Base-by-base conservation (phyloP, 2,329 filamentous ascomycete species). In the Aureobasidium pullulans region DNA sequence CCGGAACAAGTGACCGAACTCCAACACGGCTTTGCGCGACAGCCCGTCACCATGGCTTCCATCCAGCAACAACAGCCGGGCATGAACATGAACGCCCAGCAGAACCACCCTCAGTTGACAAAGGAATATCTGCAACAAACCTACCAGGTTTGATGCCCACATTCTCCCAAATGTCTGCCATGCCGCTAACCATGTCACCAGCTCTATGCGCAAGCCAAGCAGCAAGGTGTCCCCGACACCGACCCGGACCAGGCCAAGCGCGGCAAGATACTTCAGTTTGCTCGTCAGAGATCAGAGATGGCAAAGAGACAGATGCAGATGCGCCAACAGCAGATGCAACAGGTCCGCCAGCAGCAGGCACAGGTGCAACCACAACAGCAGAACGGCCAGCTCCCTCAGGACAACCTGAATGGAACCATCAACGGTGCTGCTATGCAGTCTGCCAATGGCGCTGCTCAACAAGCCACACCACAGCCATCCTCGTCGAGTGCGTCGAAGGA, bases 181-280 rank as follows among this genome's bases (percentile, higher is more conserved):
- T 31, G n/a, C 32, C 15, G 29, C 57, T 59, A 44, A 59, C 57
- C 16, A 10, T 19, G 19, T 32, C 29, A 8, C 47, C 68, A 96
- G 92, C 92, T 90, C 81, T 94, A 89, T 65, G 87, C 88, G 69
- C 84, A 89, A 72, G 91, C 97, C 88, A 94, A 93, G 75, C 83
- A 89, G 59, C 82, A 87, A 67, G 92, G 92, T 66, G 87, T 95
- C 29, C 84, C 89, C 43, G 81, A 85, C 60, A 87, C 82, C 60
- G 91, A 97, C 69, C 93, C 93, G 47, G 92, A 97, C 71, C 93
- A 87, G 68, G 81, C 93, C 68, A 95, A 94, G 75, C 83, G 86
- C 32, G 86, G 90, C 57, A 84, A 88, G 62, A 85, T 95, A 62
- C 81, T 96, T 63, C 73, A 83, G 39, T 84, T 81, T 66, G 83